Conservation (phyloP, 139 green algal genomes). For the Desmodesmus armatus region DNA sequence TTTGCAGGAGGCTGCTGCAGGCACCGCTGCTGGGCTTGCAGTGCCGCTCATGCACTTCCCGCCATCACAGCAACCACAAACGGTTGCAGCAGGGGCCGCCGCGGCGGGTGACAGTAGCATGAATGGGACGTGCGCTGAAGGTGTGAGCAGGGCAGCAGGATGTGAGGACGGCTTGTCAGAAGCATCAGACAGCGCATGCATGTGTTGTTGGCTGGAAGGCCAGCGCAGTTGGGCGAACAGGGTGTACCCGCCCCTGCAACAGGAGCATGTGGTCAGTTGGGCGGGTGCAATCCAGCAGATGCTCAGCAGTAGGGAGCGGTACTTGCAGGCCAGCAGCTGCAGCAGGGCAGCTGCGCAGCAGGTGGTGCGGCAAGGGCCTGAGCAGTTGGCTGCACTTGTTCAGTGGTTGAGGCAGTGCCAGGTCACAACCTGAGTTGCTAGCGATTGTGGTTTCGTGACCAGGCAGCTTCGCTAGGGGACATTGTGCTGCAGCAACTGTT, state of each 20-base stretch:
- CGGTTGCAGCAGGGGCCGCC: not conserved
- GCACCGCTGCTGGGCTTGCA: conserved; percentile 14
- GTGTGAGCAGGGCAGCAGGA: not conserved
- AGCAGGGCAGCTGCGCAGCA: not conserved
- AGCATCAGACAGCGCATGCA: not conserved
- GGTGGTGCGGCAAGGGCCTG: not conserved
- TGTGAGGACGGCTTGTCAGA: not conserved
- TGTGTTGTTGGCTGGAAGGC: not conserved
- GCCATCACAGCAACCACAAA: not conserved
- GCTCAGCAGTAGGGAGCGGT: not conserved
- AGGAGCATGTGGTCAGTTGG: conserved; percentile 4
- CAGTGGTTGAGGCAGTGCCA: not conserved
- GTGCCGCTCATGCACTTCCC: conserved; percentile 22
- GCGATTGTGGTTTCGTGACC: too few relatives aligned
- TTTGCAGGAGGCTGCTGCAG: conserved; percentile 19
- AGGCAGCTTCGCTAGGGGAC: too few relatives aligned
- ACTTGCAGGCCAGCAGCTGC: not conserved
- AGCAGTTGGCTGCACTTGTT: not conserved
- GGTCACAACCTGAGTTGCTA: too few relatives aligned
- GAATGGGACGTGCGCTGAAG: too few relatives aligned
- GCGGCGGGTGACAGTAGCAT: not conserved
- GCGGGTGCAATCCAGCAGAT: conserved; percentile 1
- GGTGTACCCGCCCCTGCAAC: not conserved
- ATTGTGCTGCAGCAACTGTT: too few relatives aligned
- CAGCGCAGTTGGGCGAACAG: not conserved